These are phyloP conservation scores for Scedosporium aurantiacum DNA, from an alignment of 2,329 filamentous ascomycete species.

Conservation along the genomic window DNA sequence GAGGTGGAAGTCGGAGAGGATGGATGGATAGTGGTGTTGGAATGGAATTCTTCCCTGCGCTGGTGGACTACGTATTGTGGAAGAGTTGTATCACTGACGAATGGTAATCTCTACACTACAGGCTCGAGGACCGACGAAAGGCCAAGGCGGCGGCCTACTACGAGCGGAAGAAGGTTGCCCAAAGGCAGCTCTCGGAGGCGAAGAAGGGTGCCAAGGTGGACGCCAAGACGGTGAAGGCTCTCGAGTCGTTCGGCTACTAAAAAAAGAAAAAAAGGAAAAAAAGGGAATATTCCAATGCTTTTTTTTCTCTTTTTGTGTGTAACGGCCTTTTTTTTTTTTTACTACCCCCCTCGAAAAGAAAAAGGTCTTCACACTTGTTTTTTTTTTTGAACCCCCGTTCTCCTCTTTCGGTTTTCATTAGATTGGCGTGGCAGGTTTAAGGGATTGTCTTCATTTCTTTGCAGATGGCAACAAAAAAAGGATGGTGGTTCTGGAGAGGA, in stretches of 20 bases:
- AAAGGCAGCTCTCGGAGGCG: constrained; percentile 81
- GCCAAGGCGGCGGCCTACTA: constrained; percentile 99
- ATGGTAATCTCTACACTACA: constrained; percentile 25
- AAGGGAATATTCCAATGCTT: not conserved
- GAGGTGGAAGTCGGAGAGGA: not conserved
- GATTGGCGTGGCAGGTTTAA: constrained; percentile 7
- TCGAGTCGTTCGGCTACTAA: constrained; percentile 89
- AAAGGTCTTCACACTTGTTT: not conserved
- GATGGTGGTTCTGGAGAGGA: not conserved
- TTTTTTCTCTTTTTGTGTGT: not conserved
- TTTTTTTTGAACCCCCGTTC: not conserved
- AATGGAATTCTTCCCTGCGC: not conserved
- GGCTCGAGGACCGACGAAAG: constrained; percentile 99
- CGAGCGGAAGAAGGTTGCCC: constrained; percentile 97
- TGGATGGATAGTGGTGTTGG: not conserved
- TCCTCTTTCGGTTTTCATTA: constrained; percentile 7
- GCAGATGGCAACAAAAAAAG: constrained; percentile 1
- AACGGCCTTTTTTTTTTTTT: not conserved
- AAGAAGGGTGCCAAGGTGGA: constrained; percentile 86
- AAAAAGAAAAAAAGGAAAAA: constrained; percentile 3
- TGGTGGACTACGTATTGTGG: constrained; percentile 12
- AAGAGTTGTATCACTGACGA: not conserved
- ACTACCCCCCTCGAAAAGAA: not conserved
- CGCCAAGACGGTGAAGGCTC: constrained; percentile 76
- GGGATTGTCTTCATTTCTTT: constrained; percentile 3